Conservation (phyloP, 768 basidiomycete genomes). For the Amanita thiersii region DNA sequence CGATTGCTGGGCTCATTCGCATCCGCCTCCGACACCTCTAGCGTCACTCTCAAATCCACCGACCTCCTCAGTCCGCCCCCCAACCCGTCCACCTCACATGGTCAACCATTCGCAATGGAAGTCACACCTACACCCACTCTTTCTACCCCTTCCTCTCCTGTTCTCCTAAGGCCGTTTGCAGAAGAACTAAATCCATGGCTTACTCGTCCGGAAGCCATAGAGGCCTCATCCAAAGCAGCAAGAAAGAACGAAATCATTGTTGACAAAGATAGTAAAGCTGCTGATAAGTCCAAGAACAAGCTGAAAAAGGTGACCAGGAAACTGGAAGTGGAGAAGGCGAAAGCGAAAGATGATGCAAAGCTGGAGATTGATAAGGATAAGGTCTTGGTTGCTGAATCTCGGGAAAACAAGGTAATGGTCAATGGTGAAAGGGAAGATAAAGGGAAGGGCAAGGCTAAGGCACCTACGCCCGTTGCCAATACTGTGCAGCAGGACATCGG, state of each 20-base stretch:
- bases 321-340: constrained; percentile 46
- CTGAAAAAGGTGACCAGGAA: constrained; percentile 61
- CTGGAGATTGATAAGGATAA: constrained; percentile 69
- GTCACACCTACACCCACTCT: constrained; percentile 9
- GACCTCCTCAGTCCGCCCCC: constrained; percentile 35
- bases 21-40: constrained; percentile 55
- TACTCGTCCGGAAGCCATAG: constrained; percentile 18
- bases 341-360: constrained; percentile 61
- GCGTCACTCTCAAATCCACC: constrained; percentile 59
- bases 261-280: constrained; percentile 52
- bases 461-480: constrained; percentile 34
- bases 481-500: constrained; percentile 50
- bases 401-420: neutral
- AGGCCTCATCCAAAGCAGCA: constrained; percentile 32
- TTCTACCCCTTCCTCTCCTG: constrained; percentile 10
- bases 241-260: constrained; percentile 73
- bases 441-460: constrained; percentile 19
- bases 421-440: neutral
- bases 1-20: constrained; percentile 23
- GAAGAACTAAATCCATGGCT: constrained; percentile 78
- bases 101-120: constrained; percentile 11
- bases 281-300: constrained; percentile 65
- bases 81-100: constrained; percentile 11
- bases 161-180: constrained; percentile 10
- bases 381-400: constrained; percentile 25